Percentiles rank a stretch among this genome's conserved stretches.
Conservation (phyloP, 805 yeast genomes). For the Saccharomycopsis vini region DNA sequence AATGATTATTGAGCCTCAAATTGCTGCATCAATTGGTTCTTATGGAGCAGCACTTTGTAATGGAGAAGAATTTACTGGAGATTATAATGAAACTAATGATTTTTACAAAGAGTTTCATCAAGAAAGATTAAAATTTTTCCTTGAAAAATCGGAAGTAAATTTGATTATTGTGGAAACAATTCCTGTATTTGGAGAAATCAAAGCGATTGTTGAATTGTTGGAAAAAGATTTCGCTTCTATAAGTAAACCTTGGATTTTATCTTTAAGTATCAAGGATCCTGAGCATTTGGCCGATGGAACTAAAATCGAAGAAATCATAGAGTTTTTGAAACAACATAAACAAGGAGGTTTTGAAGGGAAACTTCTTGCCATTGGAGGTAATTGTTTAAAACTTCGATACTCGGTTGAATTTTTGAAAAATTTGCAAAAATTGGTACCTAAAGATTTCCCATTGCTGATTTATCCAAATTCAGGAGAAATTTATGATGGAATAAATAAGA, state of each 20-base stretch:
- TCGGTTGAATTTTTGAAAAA: conserved; percentile 34
- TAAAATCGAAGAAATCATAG: conserved; percentile 27
- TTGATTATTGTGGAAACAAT: conserved; percentile 63
- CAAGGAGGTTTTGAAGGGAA: neutral
- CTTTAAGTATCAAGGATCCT: conserved; percentile 34
- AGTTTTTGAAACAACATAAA: conserved; percentile 6
- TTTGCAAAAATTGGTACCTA: conserved; percentile 24
- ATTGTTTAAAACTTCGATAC: conserved; percentile 47
- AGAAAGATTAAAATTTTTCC: conserved; percentile 34
- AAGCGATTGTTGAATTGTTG: conserved; percentile 37
- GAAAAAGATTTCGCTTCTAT: conserved; percentile 29
- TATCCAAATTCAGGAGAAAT: conserved; percentile 75
- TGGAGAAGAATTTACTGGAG: conserved; percentile 69
- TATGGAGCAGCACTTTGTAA: conserved; percentile 62
- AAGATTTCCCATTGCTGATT: conserved; percentile 35
- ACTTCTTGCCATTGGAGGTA: conserved; percentile 51
- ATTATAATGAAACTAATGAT: conserved; percentile 37
- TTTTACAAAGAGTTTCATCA: conserved; percentile 42
- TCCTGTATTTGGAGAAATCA: conserved; percentile 51
- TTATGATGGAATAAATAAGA: conserved; percentile 40
- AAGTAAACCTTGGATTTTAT: conserved; percentile 23
- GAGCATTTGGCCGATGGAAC: conserved; percentile 45
- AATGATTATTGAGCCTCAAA: neutral
- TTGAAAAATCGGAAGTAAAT: conserved; percentile 37
- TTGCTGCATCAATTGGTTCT: conserved; percentile 65